Conservation (phyloP, 2,329 filamentous ascomycete genomes). For the Pseudogymnoascus sp. region DNA sequence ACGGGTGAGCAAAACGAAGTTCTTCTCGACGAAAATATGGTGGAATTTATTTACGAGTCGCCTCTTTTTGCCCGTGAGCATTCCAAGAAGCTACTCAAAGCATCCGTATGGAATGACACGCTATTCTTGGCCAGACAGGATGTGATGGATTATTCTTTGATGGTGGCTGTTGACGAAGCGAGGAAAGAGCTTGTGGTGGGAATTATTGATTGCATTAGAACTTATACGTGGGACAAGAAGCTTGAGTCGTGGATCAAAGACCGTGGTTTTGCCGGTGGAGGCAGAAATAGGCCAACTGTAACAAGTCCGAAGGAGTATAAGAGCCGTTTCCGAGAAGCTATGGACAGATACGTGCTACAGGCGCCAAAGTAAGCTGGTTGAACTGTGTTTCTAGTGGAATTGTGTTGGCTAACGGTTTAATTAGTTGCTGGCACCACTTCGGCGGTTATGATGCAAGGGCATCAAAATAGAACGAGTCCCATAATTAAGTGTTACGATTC, state of each 20-base stretch:
- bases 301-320: constrained; percentile 96
- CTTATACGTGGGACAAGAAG: constrained; percentile 99
- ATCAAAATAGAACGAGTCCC: neutral
- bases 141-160: constrained; percentile 98
- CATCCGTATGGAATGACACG: constrained; percentile 95
- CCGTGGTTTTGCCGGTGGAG: constrained; percentile 69
- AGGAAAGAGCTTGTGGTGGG: constrained; percentile 90
- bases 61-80: constrained; percentile 93
- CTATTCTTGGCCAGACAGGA: constrained; percentile 90
- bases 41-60: constrained; percentile 97
- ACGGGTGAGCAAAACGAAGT: constrained; percentile 96
- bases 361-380: constrained; percentile 15
- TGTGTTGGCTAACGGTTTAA: neutral
- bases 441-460: neutral
- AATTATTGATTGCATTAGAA: constrained; percentile 97
- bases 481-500: neutral
- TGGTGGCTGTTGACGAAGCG: constrained; percentile 92
- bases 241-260: constrained; percentile 99
- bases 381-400: neutral
- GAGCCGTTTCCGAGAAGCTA: constrained; percentile 88
- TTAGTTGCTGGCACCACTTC: constrained; percentile 68
- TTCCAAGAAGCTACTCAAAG: constrained; percentile 84
- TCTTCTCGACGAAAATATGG: constrained; percentile 94
- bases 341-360: constrained; percentile 67
- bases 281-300: constrained; percentile 81